phyloP scores from a whole-genome alignment of 2,329 filamentous ascomycete species.

The Remersonia thermophila region DNA sequence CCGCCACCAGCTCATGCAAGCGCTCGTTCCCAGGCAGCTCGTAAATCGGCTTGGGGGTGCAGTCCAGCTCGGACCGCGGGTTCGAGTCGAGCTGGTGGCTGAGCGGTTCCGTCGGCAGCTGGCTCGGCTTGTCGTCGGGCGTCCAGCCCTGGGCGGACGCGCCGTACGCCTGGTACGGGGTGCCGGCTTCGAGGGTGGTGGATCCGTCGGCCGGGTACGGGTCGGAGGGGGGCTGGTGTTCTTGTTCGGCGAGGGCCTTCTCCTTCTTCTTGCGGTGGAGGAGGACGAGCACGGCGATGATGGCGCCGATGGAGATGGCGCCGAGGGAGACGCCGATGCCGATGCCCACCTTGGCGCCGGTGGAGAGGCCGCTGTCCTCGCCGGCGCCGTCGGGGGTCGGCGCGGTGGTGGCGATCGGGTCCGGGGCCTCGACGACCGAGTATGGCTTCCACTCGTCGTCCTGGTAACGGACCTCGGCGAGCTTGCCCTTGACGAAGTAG shows the following conservation, averaged over 20 bases:
- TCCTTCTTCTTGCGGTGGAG: slow-evolving; percentile 15
- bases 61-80: slow-evolving; percentile 15
- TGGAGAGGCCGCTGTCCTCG: slow-evolving; percentile 18
- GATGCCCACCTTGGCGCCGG: slow-evolving; percentile 25
- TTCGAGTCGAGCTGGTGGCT: no score
- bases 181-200: slow-evolving; percentile 9
- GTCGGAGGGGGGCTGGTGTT: background rate
- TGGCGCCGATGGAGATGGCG: slow-evolving; percentile 21
- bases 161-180: slow-evolving; percentile 10
- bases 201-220: slow-evolving; percentile 7
- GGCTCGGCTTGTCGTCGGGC: no score
- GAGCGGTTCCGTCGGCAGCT: no score
- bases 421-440: slow-evolving; percentile 14
- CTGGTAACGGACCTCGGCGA: slow-evolving; percentile 23
- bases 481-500: slow-evolving; percentile 22
- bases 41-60: no score
- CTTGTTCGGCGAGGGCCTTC: background rate
- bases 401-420: slow-evolving; percentile 1
- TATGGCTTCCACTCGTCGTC: slow-evolving; percentile 21
- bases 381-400: background rate
- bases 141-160: background rate
- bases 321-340: slow-evolving; percentile 24
- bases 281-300: slow-evolving; percentile 19
- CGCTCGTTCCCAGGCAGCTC: no score
- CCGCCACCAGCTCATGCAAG: no score